phyloP scores from a whole-genome alignment of 2,329 filamentous ascomycete species.

The Talaromyces sp. region DNA sequence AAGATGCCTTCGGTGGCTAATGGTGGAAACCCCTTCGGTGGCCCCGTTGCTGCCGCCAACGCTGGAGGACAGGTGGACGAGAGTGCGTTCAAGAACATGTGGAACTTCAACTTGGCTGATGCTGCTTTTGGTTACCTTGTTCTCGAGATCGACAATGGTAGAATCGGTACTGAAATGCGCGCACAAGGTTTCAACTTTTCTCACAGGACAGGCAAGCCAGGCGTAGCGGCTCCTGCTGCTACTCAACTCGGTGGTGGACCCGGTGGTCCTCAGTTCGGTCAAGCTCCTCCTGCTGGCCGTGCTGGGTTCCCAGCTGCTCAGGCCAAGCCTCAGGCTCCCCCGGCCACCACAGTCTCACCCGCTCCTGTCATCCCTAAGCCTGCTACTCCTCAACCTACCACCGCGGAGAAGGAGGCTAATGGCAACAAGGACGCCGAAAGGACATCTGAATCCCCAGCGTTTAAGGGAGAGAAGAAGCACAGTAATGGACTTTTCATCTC shows the following conservation, averaged over 20 bases:
- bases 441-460: constrained; percentile 46
- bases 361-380: constrained; percentile 43
- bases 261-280: constrained; percentile 40
- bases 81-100: constrained; percentile 99
- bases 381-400: constrained; percentile 36
- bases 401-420: constrained; percentile 46
- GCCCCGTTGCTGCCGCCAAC: constrained; percentile 67
- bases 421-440: constrained; percentile 50
- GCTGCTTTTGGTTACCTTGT: constrained; percentile 96
- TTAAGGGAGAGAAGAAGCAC: constrained; percentile 61
- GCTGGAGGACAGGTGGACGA: constrained; percentile 89
- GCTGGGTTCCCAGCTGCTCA: constrained; percentile 30
- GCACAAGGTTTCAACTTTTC: constrained; percentile 99
- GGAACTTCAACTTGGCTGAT: constrained; percentile 98
- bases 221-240: constrained; percentile 31
- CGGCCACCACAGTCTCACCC: constrained; percentile 33
- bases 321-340: constrained; percentile 27
- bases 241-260: constrained; percentile 26
- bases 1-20: constrained; percentile 97
- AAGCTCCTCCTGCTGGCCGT: constrained; percentile 35
- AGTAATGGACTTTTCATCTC: constrained; percentile 87
- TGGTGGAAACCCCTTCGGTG: constrained; percentile 94
- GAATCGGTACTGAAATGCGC: constrained; percentile 97
- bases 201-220: constrained; percentile 83
- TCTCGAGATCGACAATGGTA: constrained; percentile 88